Evolutionary conservation across 2,329 filamentous ascomycete species (phyloP).

Genomic region (Alternaria burnsii): DNA sequence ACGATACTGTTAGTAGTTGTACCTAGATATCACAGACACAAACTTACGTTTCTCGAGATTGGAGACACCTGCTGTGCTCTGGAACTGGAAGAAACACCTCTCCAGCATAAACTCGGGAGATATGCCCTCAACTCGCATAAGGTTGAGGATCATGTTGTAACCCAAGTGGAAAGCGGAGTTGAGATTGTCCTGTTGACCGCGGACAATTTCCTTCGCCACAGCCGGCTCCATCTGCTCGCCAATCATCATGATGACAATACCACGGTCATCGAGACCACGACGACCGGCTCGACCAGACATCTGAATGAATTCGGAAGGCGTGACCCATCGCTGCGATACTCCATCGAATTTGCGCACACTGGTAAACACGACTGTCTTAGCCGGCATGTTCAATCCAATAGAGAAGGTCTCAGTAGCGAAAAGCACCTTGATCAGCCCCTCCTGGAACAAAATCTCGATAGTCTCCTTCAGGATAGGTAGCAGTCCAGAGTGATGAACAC

Average conservation of each 20-base stretch:
- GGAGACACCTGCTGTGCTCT: constrained; percentile 89
- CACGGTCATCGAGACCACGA: constrained; percentile 95
- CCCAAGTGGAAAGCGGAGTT: constrained; percentile 98
- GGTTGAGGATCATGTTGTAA: constrained; percentile 98
- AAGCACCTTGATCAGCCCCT: constrained; percentile 95
- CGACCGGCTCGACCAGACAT: constrained; percentile 98
- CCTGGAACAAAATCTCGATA: constrained; percentile 98
- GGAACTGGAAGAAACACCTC: constrained; percentile 97
- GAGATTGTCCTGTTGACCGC: constrained; percentile 94
- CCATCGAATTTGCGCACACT: constrained; percentile 96
- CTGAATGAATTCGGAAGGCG: constrained; percentile 95
- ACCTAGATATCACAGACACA: neutral
- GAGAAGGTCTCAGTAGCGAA: constrained; percentile 99
- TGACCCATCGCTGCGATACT: constrained; percentile 79
- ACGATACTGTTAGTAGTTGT: constrained; percentile 10
- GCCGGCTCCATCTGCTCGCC: constrained; percentile 95
- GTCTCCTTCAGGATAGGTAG: constrained; percentile 97
- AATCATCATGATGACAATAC: constrained; percentile 99
- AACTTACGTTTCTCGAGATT: constrained; percentile 73
- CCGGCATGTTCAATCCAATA: constrained; percentile 98
- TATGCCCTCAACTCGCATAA: constrained; percentile 98
- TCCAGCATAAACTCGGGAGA: constrained; percentile 99
- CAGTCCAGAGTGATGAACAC: constrained; percentile 95
- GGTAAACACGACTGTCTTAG: constrained; percentile 99
- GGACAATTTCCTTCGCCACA: constrained; percentile 93